Evolutionary conservation across 371 early-diverging fungal species (phyloP).

Genomic region (Basidiobolus meristosporus): DNA sequence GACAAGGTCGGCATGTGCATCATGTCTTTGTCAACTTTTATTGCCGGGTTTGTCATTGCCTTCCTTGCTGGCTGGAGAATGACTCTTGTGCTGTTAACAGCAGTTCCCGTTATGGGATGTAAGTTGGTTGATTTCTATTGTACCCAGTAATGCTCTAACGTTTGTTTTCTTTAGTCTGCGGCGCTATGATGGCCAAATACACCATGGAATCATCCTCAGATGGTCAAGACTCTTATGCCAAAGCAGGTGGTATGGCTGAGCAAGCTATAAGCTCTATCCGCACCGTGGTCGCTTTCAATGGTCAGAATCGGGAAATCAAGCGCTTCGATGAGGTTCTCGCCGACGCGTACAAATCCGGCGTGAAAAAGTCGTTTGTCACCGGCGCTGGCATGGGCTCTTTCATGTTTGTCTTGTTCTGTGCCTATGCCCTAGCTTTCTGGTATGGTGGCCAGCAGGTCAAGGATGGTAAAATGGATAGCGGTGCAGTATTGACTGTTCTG

Average conservation of each 20-base stretch:
- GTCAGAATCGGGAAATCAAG: constrained; percentile 41
- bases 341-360: constrained; percentile 27
- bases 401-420: constrained; percentile 19
- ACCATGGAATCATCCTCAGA: constrained; percentile 22
- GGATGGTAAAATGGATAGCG: constrained; percentile 13
- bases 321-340: constrained; percentile 32
- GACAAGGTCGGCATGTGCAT: constrained; percentile 70
- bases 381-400: constrained; percentile 31
- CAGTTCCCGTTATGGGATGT: constrained; percentile 7
- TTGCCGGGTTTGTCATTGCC: constrained; percentile 72
- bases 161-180: too few species aligned
- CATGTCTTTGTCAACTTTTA: constrained; percentile 42
- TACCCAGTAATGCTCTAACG: too few species aligned
- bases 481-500: constrained; percentile 24
- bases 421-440: constrained; percentile 46
- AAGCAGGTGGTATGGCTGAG: constrained; percentile 51
- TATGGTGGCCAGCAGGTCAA: constrained; percentile 25
- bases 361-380: constrained; percentile 20
- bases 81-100: constrained; percentile 42
- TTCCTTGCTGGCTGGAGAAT: constrained; percentile 74
- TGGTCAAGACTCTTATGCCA: constrained; percentile 32
- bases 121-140: too few species aligned
- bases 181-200: constrained; percentile 43
- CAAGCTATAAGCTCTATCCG: constrained; percentile 73
- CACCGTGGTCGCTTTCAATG: constrained; percentile 72